Conservation (phyloP, 2,329 filamentous ascomycete species). For the Huntiella abstrusa region DNA sequence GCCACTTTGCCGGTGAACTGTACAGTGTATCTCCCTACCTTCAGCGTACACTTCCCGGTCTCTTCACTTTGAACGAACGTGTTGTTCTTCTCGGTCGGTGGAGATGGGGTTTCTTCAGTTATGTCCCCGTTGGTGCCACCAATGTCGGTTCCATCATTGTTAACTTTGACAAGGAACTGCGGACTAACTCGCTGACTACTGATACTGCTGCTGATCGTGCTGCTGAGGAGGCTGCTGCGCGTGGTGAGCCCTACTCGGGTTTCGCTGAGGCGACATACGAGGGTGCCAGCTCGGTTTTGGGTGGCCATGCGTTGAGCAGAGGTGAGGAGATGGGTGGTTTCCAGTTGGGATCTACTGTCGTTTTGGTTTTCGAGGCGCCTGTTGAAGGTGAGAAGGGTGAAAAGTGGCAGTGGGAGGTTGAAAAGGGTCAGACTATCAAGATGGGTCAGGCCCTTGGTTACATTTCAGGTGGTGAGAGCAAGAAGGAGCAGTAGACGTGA, state of each 20-base stretch:
- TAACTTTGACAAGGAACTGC: constrained; percentile 88
- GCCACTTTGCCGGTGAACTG: constrained; percentile 94
- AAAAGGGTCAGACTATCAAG: constrained; percentile 74
- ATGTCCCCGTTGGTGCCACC: constrained; percentile 86
- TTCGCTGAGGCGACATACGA: constrained; percentile 85
- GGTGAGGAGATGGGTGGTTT: constrained; percentile 99
- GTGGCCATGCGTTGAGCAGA: constrained; percentile 63
- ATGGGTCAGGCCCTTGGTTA: constrained; percentile 73
- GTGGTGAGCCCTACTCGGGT: constrained; percentile 71
- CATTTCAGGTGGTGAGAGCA: constrained; percentile 27
- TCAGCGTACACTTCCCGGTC: constrained; percentile 73
- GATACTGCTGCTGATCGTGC: constrained; percentile 82
- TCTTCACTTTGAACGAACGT: constrained; percentile 93
- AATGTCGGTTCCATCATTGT: constrained; percentile 94
- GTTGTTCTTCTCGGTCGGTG: constrained; percentile 85
- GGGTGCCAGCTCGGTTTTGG: constrained; percentile 55
- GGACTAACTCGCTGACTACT: constrained; percentile 79
- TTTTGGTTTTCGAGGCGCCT: constrained; percentile 90
- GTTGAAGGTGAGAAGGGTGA: constrained; percentile 21
- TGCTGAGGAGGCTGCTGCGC: constrained; percentile 55
- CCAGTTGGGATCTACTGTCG: constrained; percentile 83
- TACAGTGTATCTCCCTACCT: constrained; percentile 92
- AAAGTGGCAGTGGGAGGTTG: constrained; percentile 62
- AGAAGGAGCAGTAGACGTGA: not conserved
- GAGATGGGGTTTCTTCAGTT: constrained; percentile 95